These are phyloP conservation scores for Haematococcus sp. DNA, from an alignment of 139 green algal genomes.

Conservation along the genomic window DNA sequence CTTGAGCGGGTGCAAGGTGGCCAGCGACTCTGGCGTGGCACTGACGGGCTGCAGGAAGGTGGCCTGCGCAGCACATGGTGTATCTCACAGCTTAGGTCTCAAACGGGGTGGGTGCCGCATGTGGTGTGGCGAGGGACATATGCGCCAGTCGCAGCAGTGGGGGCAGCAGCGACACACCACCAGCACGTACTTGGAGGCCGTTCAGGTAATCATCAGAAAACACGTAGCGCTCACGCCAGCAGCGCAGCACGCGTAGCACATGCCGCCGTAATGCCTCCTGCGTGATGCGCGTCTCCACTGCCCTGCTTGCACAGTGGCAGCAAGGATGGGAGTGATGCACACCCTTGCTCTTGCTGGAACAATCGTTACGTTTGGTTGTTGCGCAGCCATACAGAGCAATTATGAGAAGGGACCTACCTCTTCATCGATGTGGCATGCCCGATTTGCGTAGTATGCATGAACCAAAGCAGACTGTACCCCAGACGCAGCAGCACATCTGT, in stretches of 20 bases:
- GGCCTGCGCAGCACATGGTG: conserved; percentile 25
- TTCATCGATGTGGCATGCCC: too few species aligned
- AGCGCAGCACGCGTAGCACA: conserved; percentile 79
- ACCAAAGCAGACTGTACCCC: neutral
- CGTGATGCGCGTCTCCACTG: conserved; percentile 32
- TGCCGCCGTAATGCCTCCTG: conserved; percentile 69
- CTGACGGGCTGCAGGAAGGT: conserved; percentile 30
- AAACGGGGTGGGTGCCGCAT: too few species aligned
- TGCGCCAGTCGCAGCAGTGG: too few species aligned
- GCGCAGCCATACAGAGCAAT: too few species aligned
- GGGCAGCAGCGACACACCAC: neutral
- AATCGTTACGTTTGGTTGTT: too few species aligned
- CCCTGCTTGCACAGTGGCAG: too few species aligned
- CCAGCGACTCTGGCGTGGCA: neutral
- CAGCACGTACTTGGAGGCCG: conserved; percentile 65
- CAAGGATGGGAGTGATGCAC: too few species aligned
- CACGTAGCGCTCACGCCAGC: conserved; percentile 84
- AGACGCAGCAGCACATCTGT: neutral
- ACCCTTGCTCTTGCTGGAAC: too few species aligned
- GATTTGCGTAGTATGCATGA: too few species aligned
- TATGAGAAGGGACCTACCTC: too few species aligned
- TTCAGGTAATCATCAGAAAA: conserved; percentile 89
- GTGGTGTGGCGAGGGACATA: too few species aligned
- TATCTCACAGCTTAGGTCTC: too few species aligned
- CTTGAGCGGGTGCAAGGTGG: neutral